Base-by-base conservation (phyloP, 1,284 basidiomycete species). In the Lentinus polychrous region DNA sequence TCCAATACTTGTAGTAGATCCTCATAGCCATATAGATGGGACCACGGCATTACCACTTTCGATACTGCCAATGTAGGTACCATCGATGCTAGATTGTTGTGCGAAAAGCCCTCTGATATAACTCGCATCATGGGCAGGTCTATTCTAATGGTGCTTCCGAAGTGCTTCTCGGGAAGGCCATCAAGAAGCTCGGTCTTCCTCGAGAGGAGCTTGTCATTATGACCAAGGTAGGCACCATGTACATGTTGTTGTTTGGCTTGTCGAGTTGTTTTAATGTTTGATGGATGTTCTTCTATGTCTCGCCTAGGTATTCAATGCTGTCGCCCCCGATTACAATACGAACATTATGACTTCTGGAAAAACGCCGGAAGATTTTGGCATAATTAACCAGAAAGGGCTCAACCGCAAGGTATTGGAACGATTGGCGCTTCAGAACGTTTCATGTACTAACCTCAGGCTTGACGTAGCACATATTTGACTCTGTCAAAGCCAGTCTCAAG, bases 181-280 rank as follows among this genome's bases (percentile, higher is more conserved):
- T 83, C 58, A 76, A 76, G 56, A 58, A 75, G 54, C 68, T 73
- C 52, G 64, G 75, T 23, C 67, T 82, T 23, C 76, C 77, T 3
- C 70, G 81, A 15, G 74, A 77, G 20, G 72, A 76, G 55, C 66
- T 80, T 17, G 76, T 82, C 15, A 67, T 81, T 45, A 63, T 81
- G 62, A 79, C 78, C 34, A 81, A 81, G 67, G 70, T 72, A 34
- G 50, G 56, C 33, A 8, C n/a, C n/a, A n/a, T n/a, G n/a, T n/a
- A n/a, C n/a, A n/a, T n/a, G n/a, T n/a, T n/a, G n/a, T n/a, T n/a
- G n/a, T n/a, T n/a, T n/a, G n/a, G n/a, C n/a, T n/a, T n/a, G n/a
- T n/a, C n/a, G n/a, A n/a, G n/a, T n/a, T n/a, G n/a, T n/a, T n/a
- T n/a, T n/a, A n/a, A n/a, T n/a, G n/a, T n/a, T n/a, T n/a, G n/a